Base-by-base conservation (phyloP, 768 basidiomycete species). In the Tricholoma sp. region DNA sequence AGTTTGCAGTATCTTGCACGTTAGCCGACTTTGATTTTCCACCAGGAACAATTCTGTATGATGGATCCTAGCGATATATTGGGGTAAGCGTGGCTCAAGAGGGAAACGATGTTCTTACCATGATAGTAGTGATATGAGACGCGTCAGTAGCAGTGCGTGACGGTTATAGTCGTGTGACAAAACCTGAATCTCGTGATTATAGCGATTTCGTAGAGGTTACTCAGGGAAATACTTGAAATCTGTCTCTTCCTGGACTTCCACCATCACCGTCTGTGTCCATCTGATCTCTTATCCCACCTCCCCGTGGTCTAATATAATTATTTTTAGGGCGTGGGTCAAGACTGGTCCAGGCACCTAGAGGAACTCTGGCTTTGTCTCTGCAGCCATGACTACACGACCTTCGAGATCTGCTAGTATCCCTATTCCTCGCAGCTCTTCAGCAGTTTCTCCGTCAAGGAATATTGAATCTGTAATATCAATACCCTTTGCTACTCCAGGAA, bases 381-480 rank as follows among this genome's bases (percentile, higher is more conserved):
- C 36, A 24, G 55, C 53, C 59, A 84, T 82, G 79, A 74, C 77
- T 32, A 68, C 70, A 12, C 74, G 86, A 56, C 79, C 81, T 42
- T 74, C 81, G 11, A 80, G 86, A 65, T 83, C 86, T 0, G 76
- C 85, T 20, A 88, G 80, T 65, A 86, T 89, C 65, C 84, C 87
- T 39, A 82, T 87, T 56, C 82, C 82, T n/a, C 75, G 79, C 53
- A 76, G 68, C 57, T 66, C 75, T 20, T 68, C 74, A 32, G 71
- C 78, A 18, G 72, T 74, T 6, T 74, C 79, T 5, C 75, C 82
- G 37, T 68, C 77, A 61, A 77, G 84, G 57, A 82, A 82, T 58
- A 81, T 89, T 54, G 88, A 88, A 66, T 79, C 79, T 50, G 76
- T 82, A 47, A 82, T 89, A 31, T 76, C 83, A n/a, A 81, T 87